Conservation (phyloP, 1,284 basidiomycete genomes). For the Melampsora medusae region DNA sequence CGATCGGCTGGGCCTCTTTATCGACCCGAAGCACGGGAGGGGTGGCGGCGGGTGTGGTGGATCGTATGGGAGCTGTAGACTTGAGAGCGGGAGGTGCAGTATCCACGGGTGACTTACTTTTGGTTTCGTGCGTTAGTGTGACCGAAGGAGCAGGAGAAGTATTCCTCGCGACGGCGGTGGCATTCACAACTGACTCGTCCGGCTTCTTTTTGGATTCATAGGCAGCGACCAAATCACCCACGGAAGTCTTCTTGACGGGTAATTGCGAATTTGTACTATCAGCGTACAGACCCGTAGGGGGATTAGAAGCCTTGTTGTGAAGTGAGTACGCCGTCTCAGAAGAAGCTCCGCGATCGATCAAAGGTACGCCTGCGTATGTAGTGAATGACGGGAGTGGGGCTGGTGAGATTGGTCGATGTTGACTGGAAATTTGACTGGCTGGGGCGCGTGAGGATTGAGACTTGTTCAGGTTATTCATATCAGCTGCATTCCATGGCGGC, state of each 20-base stretch:
- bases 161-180: neutral
- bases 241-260: constrained; percentile 3
- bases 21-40: constrained; percentile 1
- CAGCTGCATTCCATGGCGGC: neutral
- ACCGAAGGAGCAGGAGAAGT: constrained; percentile 6
- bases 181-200: neutral
- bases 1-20: neutral
- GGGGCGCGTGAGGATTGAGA: constrained; percentile 8
- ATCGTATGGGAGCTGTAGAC: neutral
- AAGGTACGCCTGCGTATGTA: neutral
- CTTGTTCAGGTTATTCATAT: neutral
- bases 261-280: neutral
- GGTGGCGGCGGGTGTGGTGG: constrained; percentile 7
- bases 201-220: constrained; percentile 15
- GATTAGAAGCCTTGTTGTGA: neutral
- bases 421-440: neutral
- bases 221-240: constrained; percentile 7
- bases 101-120: constrained; percentile 9
- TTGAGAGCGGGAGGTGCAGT: neutral
- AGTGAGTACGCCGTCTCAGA: neutral
- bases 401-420: neutral
- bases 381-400: neutral
- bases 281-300: neutral
- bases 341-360: constrained; percentile 3
- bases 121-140: constrained; percentile 1